Evolutionary conservation across 1,139 yeast species (phyloP), one percentile per base, ranked within the genome.

Genomic region (Pichia sp.): DNA sequence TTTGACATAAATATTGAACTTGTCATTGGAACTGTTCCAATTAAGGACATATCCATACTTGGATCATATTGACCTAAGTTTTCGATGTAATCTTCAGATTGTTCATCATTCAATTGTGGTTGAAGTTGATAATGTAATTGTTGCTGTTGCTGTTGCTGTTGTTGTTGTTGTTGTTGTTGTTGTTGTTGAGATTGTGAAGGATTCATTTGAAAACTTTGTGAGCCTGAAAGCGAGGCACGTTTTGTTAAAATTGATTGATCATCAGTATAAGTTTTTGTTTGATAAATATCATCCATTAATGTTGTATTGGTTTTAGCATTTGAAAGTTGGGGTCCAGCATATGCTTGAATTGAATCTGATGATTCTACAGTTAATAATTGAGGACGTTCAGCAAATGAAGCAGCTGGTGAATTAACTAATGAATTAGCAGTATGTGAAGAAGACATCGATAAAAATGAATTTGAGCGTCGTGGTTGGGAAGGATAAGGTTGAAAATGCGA

Each of bases 401-500:
- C 56, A 5, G 39, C 29, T 16, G 39, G 33, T 16, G 48, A 37
- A 7, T 40, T 40, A 24, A 54, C 30, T 4, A 58, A 54, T 3
- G 61, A 55, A n/a, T 41, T 45, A 20, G 52, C 36, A 3, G 62
- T 48, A 39, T 57, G 46, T 9, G 56, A 51, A 2, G 61, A 59
- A 5, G 63, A 50, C 6, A 58, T 43, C 8, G 64, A 59, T 29
- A 61, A 43, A 31, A 60, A 60, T 10, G 64, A 59, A 23, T 51
- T 51, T n/a, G 63, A 53, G 36, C 65, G 51, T 37, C 53, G 56
- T 16, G 60, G 55, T 23, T 49, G 45, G 3, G 35, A 33, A 2
- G 62, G 60, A 41, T 61, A 60, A 6, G 65, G 64, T 8, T 60
- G 55, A 38, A 48, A 62, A 46, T 60, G 64, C 2, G 57, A 46